A percentile compares a stretch with the other conserved stretches of the same genome.
Evolutionary conservation across 805 yeast genomes (phyloP).

Genomic region (Zygosaccharomyces pseudorouxii): DNA sequence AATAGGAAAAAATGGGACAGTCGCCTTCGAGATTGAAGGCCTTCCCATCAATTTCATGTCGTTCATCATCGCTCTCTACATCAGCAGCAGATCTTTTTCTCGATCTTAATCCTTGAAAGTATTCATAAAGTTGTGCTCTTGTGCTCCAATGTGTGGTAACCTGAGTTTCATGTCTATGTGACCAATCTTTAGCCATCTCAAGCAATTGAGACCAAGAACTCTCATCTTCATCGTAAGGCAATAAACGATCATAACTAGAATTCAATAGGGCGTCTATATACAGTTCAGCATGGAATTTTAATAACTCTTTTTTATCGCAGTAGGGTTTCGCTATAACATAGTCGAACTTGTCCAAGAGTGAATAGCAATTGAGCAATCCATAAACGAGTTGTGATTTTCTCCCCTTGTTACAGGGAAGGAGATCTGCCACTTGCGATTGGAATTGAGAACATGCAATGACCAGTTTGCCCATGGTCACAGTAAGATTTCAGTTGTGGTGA

Average conservation of each 20-base stretch:
- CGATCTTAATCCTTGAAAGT: conserved; percentile 8
- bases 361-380: conserved; percentile 24
- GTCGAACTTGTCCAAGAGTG: conserved; percentile 25
- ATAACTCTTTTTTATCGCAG: conserved; percentile 37
- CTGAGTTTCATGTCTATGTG: conserved; percentile 6
- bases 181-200: conserved; percentile 15
- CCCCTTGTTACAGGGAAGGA: conserved; percentile 32
- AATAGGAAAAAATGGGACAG: conserved; percentile 56
- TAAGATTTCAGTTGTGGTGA: no score
- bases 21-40: conserved; percentile 53
- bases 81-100: conserved; percentile 11
- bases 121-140: conserved; percentile 14
- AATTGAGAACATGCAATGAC: conserved; percentile 26
- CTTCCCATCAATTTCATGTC: conserved; percentile 20
- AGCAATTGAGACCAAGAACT: conserved; percentile 16
- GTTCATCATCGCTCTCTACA: conserved; percentile 6
- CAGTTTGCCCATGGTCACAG: conserved; percentile 17
- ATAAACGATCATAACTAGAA: conserved; percentile 16
- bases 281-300: conserved; percentile 45
- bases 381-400: conserved; percentile 25
- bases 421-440: conserved; percentile 32
- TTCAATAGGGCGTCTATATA: conserved; percentile 42
- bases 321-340: conserved; percentile 16
- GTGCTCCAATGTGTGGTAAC: conserved; percentile 8
- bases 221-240: conserved; percentile 19